Evolutionary conservation across 805 yeast species (phyloP), one percentile per base, ranked within the genome.

Genomic region (Candida takata): DNA sequence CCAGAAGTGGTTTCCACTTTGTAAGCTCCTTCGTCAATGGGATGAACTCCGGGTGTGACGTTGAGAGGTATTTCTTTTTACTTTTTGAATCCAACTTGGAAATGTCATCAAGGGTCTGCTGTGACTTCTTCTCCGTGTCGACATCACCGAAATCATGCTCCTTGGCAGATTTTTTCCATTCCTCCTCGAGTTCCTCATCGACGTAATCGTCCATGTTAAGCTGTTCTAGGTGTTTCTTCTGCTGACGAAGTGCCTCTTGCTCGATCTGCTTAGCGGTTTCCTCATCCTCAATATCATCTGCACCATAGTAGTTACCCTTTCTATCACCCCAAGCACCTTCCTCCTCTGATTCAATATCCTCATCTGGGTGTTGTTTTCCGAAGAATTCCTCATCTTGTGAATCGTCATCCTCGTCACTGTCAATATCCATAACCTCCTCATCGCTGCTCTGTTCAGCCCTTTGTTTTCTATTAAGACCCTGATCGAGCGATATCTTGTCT

Each of bases 221-320:
- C 30, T 82, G 94, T 45, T 76, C 76, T 40, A 85, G 61, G 56
- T 87, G 87, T 47, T 74, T 70, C 63, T 82, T 83, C 61, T 88
- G 97, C 47, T 85, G 77, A 52, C 86, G 77, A 33, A 84, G 53
- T 0, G 97, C 97, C 60, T 92, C 97, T 48, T 76, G 78, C 39
- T 90, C 92, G 61, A 87, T 79, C 43, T 74, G 78, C 43, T 75
- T 78, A 5, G 85, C 83, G 23, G 77, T 79, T 36, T 77, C 94
- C 23, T 80, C 90, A 44, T 84, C 62, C 44, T 73, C 69, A 4
- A 61, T 45, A 33, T 65, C 67, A 53, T 55, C 73, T n/a, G 70
- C 73, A 44, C 94, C 57, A 69, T 84, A 46, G 62, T 64, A 66
- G 34, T 64, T 63, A 24, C 54, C 52, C 40, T 65, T 60, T 47